Evolutionary conservation across 1,139 yeast species (phyloP).

Genomic region (Geotrichum carabidarum): DNA sequence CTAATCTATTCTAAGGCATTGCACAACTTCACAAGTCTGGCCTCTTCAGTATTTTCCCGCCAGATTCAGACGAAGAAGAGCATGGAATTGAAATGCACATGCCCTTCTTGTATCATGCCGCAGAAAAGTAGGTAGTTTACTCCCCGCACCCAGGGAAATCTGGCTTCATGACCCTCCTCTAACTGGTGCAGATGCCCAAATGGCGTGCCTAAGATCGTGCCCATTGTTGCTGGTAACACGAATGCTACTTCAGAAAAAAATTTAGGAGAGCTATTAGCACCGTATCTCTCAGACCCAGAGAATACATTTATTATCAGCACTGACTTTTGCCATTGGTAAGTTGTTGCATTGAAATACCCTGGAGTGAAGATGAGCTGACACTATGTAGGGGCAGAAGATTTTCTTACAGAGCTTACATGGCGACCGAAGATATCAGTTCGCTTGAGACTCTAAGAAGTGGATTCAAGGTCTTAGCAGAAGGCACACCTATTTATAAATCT

Average conservation of each 20-base stretch:
- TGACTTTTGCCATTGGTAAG: slow-evolving; percentile 95
- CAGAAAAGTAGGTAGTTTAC: slow-evolving; percentile 27
- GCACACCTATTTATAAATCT: slow-evolving; percentile 56
- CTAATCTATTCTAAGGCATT: slow-evolving; percentile 8
- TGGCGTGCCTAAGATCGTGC: slow-evolving; percentile 51
- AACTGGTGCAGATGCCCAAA: slow-evolving; percentile 30
- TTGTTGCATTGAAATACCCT: slow-evolving; percentile 26
- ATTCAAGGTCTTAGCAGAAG: slow-evolving; percentile 16
- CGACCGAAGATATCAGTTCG: slow-evolving; percentile 20
- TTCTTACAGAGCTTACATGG: slow-evolving; percentile 24
- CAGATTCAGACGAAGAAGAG: slow-evolving; percentile 69
- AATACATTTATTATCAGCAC: slow-evolving; percentile 77
- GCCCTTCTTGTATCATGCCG: slow-evolving; percentile 59
- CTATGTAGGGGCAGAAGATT: slow-evolving; percentile 25
- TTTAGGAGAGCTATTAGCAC: slow-evolving; percentile 48
- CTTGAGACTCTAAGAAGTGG: not conserved
- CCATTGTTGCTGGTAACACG: slow-evolving; percentile 71
- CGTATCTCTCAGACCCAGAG: slow-evolving; percentile 50
- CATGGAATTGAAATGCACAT: slow-evolving; percentile 95
- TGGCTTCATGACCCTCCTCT: not conserved
- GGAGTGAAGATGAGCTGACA: slow-evolving; percentile 20
- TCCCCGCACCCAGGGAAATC: not conserved
- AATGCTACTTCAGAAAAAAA: slow-evolving; percentile 44
- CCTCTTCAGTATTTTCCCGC: slow-evolving; percentile 53
- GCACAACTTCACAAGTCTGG: slow-evolving; percentile 37